phyloP scores from a whole-genome alignment of 495 filamentous ascomycete species.

The Xanthoparmelia taractica region DNA sequence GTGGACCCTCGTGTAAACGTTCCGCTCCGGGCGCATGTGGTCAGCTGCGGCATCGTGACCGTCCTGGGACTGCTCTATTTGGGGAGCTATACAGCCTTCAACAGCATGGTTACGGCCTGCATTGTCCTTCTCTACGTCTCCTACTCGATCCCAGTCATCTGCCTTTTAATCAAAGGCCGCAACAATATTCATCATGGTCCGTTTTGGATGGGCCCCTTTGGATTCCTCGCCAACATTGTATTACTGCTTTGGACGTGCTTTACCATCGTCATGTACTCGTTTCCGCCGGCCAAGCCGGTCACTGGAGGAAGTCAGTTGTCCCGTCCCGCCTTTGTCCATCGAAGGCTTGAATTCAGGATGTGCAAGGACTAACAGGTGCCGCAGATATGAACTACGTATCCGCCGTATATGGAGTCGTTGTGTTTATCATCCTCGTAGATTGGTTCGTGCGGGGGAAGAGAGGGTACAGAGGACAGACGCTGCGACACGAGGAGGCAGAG shows the following conservation, averaged over 20 bases:
- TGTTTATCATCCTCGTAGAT: conserved; percentile 37
- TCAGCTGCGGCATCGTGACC: conserved; percentile 43
- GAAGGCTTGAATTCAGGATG: no score
- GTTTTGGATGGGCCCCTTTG: conserved; percentile 42
- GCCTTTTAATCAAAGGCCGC: conserved; percentile 44
- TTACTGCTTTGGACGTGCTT: conserved; percentile 46
- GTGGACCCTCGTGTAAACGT: conserved; percentile 46
- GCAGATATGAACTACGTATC: conserved; percentile 52
- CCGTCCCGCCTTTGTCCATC: not conserved
- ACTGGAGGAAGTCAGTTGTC: conserved; percentile 30
- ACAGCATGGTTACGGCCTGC: conserved; percentile 47
- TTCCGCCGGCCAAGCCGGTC: conserved; percentile 41
- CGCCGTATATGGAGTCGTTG: conserved; percentile 43
- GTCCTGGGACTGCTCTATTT: conserved; percentile 49
- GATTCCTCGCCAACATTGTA: conserved; percentile 39
- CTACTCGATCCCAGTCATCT: conserved; percentile 44
- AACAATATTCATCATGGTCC: conserved; percentile 45
- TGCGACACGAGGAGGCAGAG: conserved; percentile 17
- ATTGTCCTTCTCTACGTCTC: conserved; percentile 48
- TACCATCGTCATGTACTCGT: conserved; percentile 48
- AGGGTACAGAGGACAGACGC: conserved; percentile 31
- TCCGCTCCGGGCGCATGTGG: conserved; percentile 45
- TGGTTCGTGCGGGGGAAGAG: conserved; percentile 41
- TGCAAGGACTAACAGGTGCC: not conserved
- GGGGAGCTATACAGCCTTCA: conserved; percentile 47